phyloP scores from a whole-genome alignment of 2,329 filamentous ascomycete genomes.

The Hypoxylon sp. region DNA sequence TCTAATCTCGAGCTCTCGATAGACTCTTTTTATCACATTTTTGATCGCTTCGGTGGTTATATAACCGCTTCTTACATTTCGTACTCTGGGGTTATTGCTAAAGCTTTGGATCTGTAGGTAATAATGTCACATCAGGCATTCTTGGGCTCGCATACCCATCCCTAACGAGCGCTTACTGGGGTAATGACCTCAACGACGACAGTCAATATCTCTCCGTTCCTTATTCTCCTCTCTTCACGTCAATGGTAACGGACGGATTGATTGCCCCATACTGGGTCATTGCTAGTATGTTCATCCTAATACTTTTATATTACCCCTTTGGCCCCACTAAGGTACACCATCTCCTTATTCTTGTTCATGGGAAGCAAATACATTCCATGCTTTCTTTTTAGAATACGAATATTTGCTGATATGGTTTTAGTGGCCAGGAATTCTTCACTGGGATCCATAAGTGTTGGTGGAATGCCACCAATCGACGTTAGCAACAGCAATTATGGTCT shows the following conservation, averaged over 20 bases:
- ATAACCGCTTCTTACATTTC: neutral
- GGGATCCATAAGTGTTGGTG: constrained; percentile 63
- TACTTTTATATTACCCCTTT: neutral
- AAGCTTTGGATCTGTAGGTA: constrained; percentile 23
- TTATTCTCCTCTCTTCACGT: constrained; percentile 65
- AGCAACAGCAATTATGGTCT: constrained; percentile 46
- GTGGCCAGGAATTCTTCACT: constrained; percentile 61
- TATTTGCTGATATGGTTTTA: constrained; percentile 7
- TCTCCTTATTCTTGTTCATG: neutral
- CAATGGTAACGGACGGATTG: constrained; percentile 60
- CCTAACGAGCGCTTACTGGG: constrained; percentile 63
- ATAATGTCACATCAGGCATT: constrained; percentile 64
- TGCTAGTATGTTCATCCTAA: constrained; percentile 45
- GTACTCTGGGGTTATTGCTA: neutral
- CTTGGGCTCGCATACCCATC: constrained; percentile 65
- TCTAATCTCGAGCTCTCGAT: neutral
- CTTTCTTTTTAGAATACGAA: neutral
- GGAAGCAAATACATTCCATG: neutral
- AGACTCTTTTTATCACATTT: neutral
- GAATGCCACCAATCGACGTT: constrained; percentile 57
- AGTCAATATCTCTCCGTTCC: constrained; percentile 56
- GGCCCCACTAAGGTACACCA: neutral
- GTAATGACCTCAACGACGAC: constrained; percentile 55
- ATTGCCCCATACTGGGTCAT: constrained; percentile 63
- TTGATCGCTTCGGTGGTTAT: neutral